phyloP scores from a whole-genome alignment of 202 grass and related monocot species.

The Panicum hallii region DNA sequence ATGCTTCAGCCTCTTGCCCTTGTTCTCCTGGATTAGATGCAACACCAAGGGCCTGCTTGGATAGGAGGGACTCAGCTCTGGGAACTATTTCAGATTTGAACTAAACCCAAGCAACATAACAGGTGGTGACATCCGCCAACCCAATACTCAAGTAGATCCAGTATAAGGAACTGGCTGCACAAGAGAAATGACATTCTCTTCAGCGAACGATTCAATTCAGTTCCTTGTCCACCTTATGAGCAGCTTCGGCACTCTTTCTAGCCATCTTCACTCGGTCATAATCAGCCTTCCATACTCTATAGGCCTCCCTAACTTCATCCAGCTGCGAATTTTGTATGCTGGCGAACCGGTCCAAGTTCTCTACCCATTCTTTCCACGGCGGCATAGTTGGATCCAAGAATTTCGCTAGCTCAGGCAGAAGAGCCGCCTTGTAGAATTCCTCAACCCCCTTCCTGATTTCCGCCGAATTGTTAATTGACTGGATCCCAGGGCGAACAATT shows the following conservation, averaged over 20 bases:
- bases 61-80: background rate
- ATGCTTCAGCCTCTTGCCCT: background rate
- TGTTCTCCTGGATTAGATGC: background rate
- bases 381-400: slow-evolving; percentile 64
- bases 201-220: background rate
- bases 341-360: slow-evolving; percentile 70
- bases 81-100: background rate
- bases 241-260: slow-evolving; percentile 21
- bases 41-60: background rate
- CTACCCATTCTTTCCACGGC: slow-evolving; percentile 91
- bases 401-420: slow-evolving; percentile 72
- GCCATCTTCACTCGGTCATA: slow-evolving; percentile 53
- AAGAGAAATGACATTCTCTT: background rate
- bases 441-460: slow-evolving; percentile 57
- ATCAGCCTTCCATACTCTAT: slow-evolving; percentile 70
- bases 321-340: slow-evolving; percentile 71
- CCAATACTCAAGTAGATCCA: background rate
- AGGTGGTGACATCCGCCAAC: background rate
- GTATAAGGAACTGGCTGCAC: background rate
- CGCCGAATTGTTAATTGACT: slow-evolving; percentile 64
- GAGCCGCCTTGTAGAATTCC: slow-evolving; percentile 66
- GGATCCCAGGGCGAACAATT: slow-evolving; percentile 67
- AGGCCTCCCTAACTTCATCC: slow-evolving; percentile 75
- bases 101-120: background rate
- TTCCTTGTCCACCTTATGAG: background rate